Evolutionary conservation across 2,329 filamentous ascomycete genomes (phyloP).

Genomic region (Colletotrichum sp.): DNA sequence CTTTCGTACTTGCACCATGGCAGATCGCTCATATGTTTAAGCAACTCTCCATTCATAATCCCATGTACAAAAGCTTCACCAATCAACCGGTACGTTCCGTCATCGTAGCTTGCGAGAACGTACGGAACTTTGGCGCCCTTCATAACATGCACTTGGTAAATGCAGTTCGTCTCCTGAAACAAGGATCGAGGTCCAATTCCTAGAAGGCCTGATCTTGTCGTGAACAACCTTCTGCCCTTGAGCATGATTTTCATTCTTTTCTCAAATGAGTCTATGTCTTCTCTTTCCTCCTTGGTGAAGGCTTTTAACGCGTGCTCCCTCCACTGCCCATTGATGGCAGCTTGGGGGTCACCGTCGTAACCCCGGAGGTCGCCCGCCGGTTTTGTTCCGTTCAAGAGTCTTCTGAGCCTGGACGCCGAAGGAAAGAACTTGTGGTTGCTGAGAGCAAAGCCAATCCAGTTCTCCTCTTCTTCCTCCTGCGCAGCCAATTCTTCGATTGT

Average conservation of each 20-base stretch:
- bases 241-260: not conserved
- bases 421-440: not conserved
- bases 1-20: not conserved
- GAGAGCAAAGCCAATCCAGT: not conserved
- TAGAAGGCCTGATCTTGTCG: not conserved
- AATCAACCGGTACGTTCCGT: not conserved
- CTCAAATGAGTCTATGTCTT: not conserved
- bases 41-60: not conserved
- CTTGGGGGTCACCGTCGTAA: not conserved
- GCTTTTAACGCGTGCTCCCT: not conserved
- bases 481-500: not conserved
- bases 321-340: not conserved
- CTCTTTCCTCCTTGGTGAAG: not conserved
- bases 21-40: fast-evolving
- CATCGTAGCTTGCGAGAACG: not conserved
- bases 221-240: not conserved
- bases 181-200: not conserved
- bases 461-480: not conserved
- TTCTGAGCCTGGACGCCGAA: not conserved
- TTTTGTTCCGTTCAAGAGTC: not conserved
- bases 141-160: not conserved
- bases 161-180: not conserved
- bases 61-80: not conserved
- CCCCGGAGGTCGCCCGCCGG: not conserved
- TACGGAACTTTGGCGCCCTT: not conserved